Conservation (phyloP, 805 yeast genomes). For the Yarrowia bubula region DNA sequence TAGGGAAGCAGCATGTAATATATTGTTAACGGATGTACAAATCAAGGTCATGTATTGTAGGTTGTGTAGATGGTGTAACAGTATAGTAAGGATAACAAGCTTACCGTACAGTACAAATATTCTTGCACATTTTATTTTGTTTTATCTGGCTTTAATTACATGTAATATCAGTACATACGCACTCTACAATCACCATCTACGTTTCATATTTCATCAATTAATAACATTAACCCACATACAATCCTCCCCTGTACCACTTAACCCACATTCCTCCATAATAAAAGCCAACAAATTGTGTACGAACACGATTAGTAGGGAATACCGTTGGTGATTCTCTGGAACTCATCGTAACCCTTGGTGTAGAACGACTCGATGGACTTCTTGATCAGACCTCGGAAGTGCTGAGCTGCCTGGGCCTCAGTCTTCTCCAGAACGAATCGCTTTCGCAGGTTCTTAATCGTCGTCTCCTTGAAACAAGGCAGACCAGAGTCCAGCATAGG, state of each 20-base stretch:
- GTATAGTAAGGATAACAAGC: too few relatives aligned
- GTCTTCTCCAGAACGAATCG: conserved; percentile 79
- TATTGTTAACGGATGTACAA: neutral
- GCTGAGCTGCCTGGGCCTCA: conserved; percentile 81
- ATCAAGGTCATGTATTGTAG: too few relatives aligned
- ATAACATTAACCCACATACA: conserved; percentile 9
- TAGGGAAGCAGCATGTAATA: conserved; percentile 30
- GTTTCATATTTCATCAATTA: neutral
- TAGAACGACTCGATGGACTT: conserved; percentile 83
- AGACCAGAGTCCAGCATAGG: conserved; percentile 96
- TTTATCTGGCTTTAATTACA: too few relatives aligned
- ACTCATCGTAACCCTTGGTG: conserved; percentile 95
- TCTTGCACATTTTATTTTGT: too few relatives aligned
- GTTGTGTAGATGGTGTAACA: too few relatives aligned
- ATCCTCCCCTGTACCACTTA: neutral
- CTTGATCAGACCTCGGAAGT: conserved; percentile 70
- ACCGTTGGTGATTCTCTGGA: conserved; percentile 94
- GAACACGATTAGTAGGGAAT: conserved; percentile 83
- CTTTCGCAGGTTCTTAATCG: conserved; percentile 70
- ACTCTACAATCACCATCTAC: too few relatives aligned
- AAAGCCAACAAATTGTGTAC: too few relatives aligned
- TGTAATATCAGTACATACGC: too few relatives aligned
- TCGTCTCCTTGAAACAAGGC: conserved; percentile 85
- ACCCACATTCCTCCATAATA: neutral
- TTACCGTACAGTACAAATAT: too few relatives aligned